Conservation (phyloP, 2,329 filamentous ascomycete genomes). For the Pseudogymnoascus sp. region DNA sequence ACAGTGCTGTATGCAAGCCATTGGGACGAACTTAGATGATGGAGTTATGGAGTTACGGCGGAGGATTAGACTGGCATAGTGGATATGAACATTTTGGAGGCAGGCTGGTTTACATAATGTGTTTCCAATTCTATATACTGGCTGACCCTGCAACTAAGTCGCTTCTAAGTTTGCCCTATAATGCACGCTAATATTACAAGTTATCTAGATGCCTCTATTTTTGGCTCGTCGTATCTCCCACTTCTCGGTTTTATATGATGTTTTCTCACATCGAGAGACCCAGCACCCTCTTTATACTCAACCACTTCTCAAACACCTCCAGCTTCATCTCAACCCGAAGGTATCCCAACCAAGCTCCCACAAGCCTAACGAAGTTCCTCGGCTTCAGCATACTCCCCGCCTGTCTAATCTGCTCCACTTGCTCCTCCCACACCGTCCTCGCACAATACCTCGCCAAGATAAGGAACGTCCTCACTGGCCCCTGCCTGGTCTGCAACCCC, state of each 20-base stretch:
- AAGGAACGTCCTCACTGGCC: slow-evolving; percentile 57
- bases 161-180: slow-evolving; percentile 1
- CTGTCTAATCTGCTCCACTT: slow-evolving; percentile 48
- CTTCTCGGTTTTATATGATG: not conserved
- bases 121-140: not conserved
- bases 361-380: slow-evolving; percentile 44
- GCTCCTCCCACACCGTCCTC: slow-evolving; percentile 57
- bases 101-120: not conserved
- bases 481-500: slow-evolving; percentile 67
- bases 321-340: slow-evolving; percentile 56
- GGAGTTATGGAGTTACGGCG: not conserved
- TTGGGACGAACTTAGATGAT: not conserved
- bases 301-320: slow-evolving; percentile 55
- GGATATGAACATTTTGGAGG: not conserved
- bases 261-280: slow-evolving; percentile 18
- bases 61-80: not conserved
- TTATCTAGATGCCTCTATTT: not conserved
- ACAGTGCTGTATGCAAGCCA: not conserved
- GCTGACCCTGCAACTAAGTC: not conserved
- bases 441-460: slow-evolving; percentile 63
- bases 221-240: not conserved
- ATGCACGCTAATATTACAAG: slow-evolving; percentile 9
- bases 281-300: slow-evolving; percentile 44
- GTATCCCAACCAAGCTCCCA: slow-evolving; percentile 51
- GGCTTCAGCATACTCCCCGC: slow-evolving; percentile 53